Base-by-base conservation (phyloP, 495 filamentous ascomycete genomes). In the Xylaria bambusicola region DNA sequence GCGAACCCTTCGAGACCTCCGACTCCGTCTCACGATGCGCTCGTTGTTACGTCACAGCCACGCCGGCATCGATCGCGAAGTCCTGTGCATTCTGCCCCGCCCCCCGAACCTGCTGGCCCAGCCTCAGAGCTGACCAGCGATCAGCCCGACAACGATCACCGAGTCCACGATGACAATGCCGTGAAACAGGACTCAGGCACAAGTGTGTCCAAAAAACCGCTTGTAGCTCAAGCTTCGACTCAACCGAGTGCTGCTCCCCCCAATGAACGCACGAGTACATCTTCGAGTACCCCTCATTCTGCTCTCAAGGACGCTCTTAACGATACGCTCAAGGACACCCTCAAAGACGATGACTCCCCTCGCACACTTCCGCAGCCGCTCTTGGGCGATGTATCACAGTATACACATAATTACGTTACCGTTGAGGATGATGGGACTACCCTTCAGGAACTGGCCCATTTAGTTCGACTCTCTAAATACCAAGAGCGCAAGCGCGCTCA, bases 401-500 rank as follows among this genome's bases (percentile, higher is more conserved):
- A 83, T 62, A 77, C 77, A 27, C 80, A 80, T 58, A 73, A 75
- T 15, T 70, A 75, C 50, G 65, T 81, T 48, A 71, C 73, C 52
- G 73, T 75, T 44, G 74, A 80, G 45, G 71, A 66, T 31, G 76
- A 80, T 27, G 77, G 83, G 36, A 89, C 87, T 35, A 84, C 85
- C 21, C 75, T 91, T 46, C 81, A 86, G 66, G 87, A 90, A 68
- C 80, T 92, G 54, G 86, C 88, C 36, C 85, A 88, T 68, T 65
- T 90, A 53, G 84, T 89, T 60, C 81, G 86, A 44, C 73, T 89
- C 52, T 86, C 86, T 66, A 84, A 82, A 59, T 89, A 90, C 71
- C 88, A 90, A 69, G 86, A 87, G 77, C 84, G 85, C 75, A 85
- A 87, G 72, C 81, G 86, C 71, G 73, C 79, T 59, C 86, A 87